phyloP scores from a whole-genome alignment of 805 yeast species.

The Suhomyces faveliae region DNA sequence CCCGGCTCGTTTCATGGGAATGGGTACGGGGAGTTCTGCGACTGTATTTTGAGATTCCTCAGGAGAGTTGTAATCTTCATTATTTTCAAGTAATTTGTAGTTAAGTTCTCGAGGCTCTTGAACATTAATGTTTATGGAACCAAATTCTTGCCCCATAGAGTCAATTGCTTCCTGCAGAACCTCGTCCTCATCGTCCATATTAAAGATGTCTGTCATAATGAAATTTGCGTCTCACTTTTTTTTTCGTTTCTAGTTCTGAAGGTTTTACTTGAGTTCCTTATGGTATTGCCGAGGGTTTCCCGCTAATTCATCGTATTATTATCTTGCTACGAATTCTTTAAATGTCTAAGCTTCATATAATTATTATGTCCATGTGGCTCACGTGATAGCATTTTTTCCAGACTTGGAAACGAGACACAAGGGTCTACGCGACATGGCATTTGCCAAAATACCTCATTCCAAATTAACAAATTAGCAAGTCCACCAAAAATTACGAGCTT shows the following conservation, averaged over 20 bases:
- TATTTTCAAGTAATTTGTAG: slow-evolving; percentile 16
- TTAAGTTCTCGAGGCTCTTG: slow-evolving; percentile 12
- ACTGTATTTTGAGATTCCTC: slow-evolving; percentile 13
- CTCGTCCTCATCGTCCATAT: slow-evolving; percentile 36
- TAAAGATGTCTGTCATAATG: slow-evolving; percentile 33
- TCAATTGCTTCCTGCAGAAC: not conserved
- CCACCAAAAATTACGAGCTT: not conserved
- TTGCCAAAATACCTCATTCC: not conserved
- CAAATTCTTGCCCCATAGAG: not conserved
- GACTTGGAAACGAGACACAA: not conserved
- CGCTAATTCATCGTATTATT: not conserved
- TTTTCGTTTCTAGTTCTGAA: not conserved
- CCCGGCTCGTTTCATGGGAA: slow-evolving; percentile 13
- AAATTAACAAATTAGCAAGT: not conserved
- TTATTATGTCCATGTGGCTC: not conserved
- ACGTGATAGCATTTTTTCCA: not conserved
- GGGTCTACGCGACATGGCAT: not conserved
- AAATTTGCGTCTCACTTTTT: not conserved
- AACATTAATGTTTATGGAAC: not conserved
- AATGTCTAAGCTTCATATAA: not conserved
- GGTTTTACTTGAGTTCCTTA: not conserved
- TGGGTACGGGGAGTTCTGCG: slow-evolving; percentile 19
- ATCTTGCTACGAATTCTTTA: not conserved
- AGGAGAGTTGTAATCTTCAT: slow-evolving; percentile 8
- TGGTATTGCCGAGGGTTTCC: not conserved